Evolutionary conservation across 2,329 filamentous ascomycete genomes (phyloP).

Genomic region (Alternaria panax): DNA sequence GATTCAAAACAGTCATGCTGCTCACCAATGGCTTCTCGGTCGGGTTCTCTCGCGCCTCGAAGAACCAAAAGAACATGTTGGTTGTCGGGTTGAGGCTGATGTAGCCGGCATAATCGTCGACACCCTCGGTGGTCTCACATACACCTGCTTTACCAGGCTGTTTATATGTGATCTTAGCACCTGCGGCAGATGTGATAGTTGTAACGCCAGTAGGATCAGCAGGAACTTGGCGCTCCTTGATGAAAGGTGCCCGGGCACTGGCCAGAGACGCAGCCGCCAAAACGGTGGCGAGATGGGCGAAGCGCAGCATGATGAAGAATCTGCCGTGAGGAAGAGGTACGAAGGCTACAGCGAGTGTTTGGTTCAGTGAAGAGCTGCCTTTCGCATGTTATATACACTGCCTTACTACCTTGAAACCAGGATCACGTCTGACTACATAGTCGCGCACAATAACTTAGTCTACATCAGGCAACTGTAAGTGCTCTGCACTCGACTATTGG

Average conservation of each 20-base stretch:
- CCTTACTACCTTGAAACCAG: background rate
- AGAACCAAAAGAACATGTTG: constrained; percentile 58
- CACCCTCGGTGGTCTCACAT: constrained; percentile 52
- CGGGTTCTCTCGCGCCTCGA: constrained; percentile 56
- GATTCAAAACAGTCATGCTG: background rate
- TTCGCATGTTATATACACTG: constrained; percentile 15
- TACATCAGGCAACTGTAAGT: constrained; percentile 20
- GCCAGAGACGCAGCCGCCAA: constrained; percentile 29
- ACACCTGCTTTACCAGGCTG: constrained; percentile 51
- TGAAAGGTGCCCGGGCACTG: constrained; percentile 33
- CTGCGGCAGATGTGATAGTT: constrained; percentile 45
- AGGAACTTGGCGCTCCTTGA: constrained; percentile 40
- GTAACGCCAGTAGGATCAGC: constrained; percentile 41
- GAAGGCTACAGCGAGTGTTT: constrained; percentile 8
- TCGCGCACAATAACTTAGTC: constrained; percentile 18
- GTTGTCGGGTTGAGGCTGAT: constrained; percentile 46
- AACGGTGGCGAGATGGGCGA: constrained; percentile 29
- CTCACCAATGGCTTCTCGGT: constrained; percentile 37
- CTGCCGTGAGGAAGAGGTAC: constrained; percentile 15
- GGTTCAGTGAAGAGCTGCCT: background rate
- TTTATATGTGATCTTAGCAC: constrained; percentile 46
- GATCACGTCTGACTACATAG: background rate
- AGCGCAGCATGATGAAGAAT: constrained; percentile 32
- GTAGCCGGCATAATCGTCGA: constrained; percentile 50
- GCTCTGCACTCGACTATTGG: constrained; percentile 17